Conservation (phyloP, 2,329 filamentous ascomycete genomes). For the Fusarium mundagurra region DNA sequence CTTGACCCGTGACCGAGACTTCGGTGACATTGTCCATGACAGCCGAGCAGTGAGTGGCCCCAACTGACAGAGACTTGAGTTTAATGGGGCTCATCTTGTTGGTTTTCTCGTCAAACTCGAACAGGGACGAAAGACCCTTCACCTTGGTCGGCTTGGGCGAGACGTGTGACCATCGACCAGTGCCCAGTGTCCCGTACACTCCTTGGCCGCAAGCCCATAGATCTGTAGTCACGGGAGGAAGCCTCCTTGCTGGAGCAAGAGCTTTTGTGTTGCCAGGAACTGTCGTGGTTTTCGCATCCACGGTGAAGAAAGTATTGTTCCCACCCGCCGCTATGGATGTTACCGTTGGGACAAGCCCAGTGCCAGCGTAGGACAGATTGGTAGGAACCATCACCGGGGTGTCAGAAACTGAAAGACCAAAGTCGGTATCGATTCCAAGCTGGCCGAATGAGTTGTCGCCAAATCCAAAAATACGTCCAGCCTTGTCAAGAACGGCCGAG, state of each 20-base stretch:
- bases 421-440: conserved; percentile 79
- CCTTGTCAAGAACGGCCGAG: conserved; percentile 79
- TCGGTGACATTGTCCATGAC: conserved; percentile 84
- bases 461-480: conserved; percentile 84
- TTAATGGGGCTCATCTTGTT: conserved; percentile 80
- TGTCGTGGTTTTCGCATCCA: conserved; percentile 74
- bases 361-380: conserved; percentile 76
- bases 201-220: conserved; percentile 90
- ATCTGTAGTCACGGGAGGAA: conserved; percentile 60
- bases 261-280: conserved; percentile 22
- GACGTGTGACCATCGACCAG: conserved; percentile 88
- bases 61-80: conserved; percentile 76
- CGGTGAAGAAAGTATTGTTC: conserved; percentile 84
- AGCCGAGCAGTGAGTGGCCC: conserved; percentile 82
- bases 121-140: conserved; percentile 82
- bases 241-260: conserved; percentile 46
- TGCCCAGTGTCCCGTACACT: conserved; percentile 84
- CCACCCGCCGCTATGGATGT: conserved; percentile 88
- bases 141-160: conserved; percentile 82
- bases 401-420: conserved; percentile 71
- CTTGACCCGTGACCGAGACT: conserved; percentile 62
- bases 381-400: conserved; percentile 76
- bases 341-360: conserved; percentile 70
- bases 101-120: conserved; percentile 83
- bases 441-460: conserved; percentile 95